Evolutionary conservation across 2,329 filamentous ascomycete genomes (phyloP).

Genomic region (Botrytis galanthina): DNA sequence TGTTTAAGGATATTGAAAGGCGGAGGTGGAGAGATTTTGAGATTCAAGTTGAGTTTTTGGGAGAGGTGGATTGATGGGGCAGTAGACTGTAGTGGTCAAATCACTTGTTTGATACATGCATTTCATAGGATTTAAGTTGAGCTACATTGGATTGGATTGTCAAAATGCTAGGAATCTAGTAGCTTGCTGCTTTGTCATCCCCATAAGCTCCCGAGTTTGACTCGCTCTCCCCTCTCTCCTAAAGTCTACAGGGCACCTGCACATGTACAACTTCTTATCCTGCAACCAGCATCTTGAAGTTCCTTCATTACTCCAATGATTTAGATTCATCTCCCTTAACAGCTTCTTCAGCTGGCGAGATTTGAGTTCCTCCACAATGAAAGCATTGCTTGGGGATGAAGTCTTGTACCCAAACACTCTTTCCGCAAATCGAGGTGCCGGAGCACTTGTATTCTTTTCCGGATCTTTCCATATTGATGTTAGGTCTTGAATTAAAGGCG

Average conservation of each 20-base stretch:
- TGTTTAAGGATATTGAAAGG: constrained; percentile 2
- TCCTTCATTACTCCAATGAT: too few species aligned
- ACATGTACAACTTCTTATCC: not conserved
- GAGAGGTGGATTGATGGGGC: not conserved
- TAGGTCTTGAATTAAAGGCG: not conserved
- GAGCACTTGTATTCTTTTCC: not conserved
- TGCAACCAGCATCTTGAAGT: too few species aligned
- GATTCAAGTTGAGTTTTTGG: not conserved
- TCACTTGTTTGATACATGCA: not conserved
- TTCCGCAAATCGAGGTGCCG: not conserved
- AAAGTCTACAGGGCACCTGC: not conserved
- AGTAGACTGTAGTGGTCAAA: too few species aligned
- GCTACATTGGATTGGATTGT: too few species aligned
- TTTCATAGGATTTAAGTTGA: not conserved
- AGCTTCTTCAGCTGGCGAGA: not conserved
- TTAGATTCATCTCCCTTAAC: not conserved
- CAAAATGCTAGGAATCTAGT: too few species aligned
- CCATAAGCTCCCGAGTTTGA: not conserved
- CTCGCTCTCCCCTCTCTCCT: not conserved
- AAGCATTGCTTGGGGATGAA: not conserved
- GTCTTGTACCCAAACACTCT: not conserved
- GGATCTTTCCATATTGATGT: not conserved
- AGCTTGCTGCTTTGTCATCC: not conserved
- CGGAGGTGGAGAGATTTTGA: constrained; percentile 9
- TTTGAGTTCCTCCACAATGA: not conserved